Evolutionary conservation across 208 protist genomes (phyloP).

Genomic region (Trypanosomatidae sp.): DNA sequence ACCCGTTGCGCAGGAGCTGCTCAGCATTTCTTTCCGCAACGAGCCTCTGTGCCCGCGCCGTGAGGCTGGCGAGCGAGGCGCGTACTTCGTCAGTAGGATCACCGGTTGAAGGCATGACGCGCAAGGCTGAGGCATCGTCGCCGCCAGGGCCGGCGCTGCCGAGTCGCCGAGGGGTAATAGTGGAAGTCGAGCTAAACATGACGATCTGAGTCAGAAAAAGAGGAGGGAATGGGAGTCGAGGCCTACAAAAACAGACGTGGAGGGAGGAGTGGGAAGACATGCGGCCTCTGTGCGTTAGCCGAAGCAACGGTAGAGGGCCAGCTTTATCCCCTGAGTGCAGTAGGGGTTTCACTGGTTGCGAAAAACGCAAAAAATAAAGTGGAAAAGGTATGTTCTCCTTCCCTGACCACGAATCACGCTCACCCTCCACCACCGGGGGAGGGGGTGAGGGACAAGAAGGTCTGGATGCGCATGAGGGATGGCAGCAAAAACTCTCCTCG

Average conservation of each 20-base stretch:
- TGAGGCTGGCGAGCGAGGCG: conserved; percentile 60
- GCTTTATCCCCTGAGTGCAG: neutral
- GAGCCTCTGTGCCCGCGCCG: conserved; percentile 65
- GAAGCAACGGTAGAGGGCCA: neutral
- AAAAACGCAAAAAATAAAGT: neutral
- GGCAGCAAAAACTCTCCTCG: neutral
- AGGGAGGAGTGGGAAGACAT: neutral
- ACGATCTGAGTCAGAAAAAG: neutral
- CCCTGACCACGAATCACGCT: neutral
- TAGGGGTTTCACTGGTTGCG: neutral
- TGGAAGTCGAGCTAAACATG: conserved; percentile 26
- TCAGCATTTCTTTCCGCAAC: conserved; percentile 40
- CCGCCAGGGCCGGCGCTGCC: conserved; percentile 8
- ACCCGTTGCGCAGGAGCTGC: conserved; percentile 62
- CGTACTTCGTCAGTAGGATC: conserved; percentile 67
- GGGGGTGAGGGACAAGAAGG: neutral
- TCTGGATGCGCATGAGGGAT: neutral
- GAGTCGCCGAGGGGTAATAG: conserved; percentile 11
- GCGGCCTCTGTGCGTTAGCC: neutral
- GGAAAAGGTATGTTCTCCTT: neutral
- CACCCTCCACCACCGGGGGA: neutral
- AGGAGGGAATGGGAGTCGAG: neutral
- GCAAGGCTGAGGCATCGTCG: conserved; percentile 13
- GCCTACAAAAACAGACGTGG: neutral
- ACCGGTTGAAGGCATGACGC: conserved; percentile 29